Conservation (phyloP, 257 asterid genomes). For the Gentiana dahurica region DNA sequence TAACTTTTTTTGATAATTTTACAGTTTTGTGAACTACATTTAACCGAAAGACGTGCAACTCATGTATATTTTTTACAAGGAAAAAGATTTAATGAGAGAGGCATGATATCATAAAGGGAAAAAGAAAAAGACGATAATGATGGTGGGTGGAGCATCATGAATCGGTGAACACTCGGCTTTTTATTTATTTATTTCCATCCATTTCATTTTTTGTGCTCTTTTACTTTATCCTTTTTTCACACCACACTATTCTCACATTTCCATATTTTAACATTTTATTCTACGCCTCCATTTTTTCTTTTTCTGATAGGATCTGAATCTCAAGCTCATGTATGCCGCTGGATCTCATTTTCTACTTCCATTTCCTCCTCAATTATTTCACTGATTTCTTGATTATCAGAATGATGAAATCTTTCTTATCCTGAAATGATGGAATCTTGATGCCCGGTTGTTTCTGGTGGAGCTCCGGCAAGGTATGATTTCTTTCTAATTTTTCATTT, state of each 20-base stretch:
- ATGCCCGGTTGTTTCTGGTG: slow-evolving; percentile 10
- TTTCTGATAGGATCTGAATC: background rate
- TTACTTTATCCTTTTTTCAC: too few species aligned
- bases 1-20: too few species aligned
- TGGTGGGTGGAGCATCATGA: too few species aligned
- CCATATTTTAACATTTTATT: too few species aligned
- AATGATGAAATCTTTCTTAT: background rate
- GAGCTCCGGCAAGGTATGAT: slow-evolving; percentile 7
- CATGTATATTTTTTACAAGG: too few species aligned
- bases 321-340: slow-evolving; percentile 6
- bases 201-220: background rate
- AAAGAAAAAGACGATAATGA: background rate
- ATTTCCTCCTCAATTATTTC: background rate
- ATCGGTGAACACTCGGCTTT: background rate
- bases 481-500: background rate
- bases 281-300: too few species aligned
- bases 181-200: background rate
- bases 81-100: too few species aligned
- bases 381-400: background rate
- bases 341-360: slow-evolving; percentile 6
- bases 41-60: too few species aligned
- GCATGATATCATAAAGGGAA: too few species aligned
- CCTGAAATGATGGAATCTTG: slow-evolving; percentile 6
- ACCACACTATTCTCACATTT: background rate
- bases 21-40: too few species aligned